Percentiles rank a stretch among this genome's conserved stretches.
phyloP scores from a whole-genome alignment of 495 filamentous ascomycete species.

The Ascodesmis nigricans region DNA sequence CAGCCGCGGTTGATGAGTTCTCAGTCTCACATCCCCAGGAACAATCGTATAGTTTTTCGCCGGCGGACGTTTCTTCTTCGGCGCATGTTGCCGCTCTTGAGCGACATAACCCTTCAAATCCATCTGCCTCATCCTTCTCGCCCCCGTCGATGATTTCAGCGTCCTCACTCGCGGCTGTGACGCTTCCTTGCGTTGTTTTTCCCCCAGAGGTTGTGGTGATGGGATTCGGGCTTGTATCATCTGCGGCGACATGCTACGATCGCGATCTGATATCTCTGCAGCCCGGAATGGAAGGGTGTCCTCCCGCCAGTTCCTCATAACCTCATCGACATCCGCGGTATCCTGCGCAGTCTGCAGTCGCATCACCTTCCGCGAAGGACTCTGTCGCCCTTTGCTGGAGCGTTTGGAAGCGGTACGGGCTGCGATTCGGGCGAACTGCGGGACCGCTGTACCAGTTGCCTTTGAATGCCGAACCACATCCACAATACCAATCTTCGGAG shows the following conservation, averaged over 20 bases:
- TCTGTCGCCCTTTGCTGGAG: slow-evolving; percentile 43
- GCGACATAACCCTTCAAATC: slow-evolving; percentile 9
- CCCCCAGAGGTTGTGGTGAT: too few species aligned
- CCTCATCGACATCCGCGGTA: slow-evolving; percentile 47
- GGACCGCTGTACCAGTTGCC: slow-evolving; percentile 24
- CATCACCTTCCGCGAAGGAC: slow-evolving; percentile 54
- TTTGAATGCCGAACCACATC: slow-evolving; percentile 37
- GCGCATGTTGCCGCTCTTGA: too few species aligned
- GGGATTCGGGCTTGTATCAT: too few species aligned
- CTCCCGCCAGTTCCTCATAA: slow-evolving; percentile 52
- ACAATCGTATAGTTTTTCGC: too few species aligned
- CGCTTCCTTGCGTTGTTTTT: too few species aligned
- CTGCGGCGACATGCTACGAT: too few species aligned
- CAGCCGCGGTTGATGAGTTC: too few species aligned
- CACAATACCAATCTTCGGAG: slow-evolving; percentile 43
- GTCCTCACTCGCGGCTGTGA: too few species aligned
- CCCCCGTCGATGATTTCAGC: too few species aligned
- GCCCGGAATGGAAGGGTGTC: slow-evolving; percentile 27
- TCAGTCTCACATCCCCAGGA: too few species aligned
- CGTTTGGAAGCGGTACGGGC: slow-evolving; percentile 42
- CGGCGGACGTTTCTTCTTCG: too few species aligned
- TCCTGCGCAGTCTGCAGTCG: slow-evolving; percentile 46
- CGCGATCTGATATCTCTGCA: too few species aligned
- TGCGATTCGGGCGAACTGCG: slow-evolving; percentile 60
- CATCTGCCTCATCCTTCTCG: slow-evolving; percentile 1